Base-by-base conservation (phyloP, 148 eudicot species). In the Vaccinium vitisidaea region DNA sequence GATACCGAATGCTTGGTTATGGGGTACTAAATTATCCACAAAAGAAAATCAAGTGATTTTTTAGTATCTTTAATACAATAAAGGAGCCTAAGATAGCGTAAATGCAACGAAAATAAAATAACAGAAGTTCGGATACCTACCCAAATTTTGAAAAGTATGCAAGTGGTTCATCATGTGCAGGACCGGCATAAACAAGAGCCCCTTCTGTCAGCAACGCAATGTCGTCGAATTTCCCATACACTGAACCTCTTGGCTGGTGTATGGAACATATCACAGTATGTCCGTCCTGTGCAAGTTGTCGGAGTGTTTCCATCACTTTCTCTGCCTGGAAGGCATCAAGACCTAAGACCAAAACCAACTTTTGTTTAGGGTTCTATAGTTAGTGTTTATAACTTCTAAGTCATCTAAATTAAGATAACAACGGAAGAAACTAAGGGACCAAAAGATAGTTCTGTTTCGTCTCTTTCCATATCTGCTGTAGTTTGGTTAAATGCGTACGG, bases 321-420 rank as follows among this genome's bases (percentile, higher is more conserved):
- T 95, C 99, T 78, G 99, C 98, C 88, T 97, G 99, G 89, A 97
- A 97, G 53, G 99, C 99, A 88, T 97, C 99, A 84, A 97, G 98
- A 87, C 99, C 99, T 97, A 91, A 87, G 88, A 90, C 84, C 53
- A 86, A 52, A 83, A 76, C 56, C 11, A 58, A 53, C 8, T 48
- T 30, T 75, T 58, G 53, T 15, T 52, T n/a, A 23, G 78, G 9
- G 23, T n/a, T 49, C 80, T 77, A 25, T 36, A 39, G 54, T 16
- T 39, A 25, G 14, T 52, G 73, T 54, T 52, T 43, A 53, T 30
- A 27, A 69, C 25, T 32, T 30, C 74, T 73, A 25, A 15, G 27
- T n/a, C n/a, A 11, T 30, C 61, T 52, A 32, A n/a, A 80, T 58
- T 67, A 9, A 56, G 48, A 80, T 39, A 59, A 27, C 6, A 15